Evolutionary conservation across 2,329 filamentous ascomycete species (phyloP).

Genomic region (Colletotrichum brevisporum): DNA sequence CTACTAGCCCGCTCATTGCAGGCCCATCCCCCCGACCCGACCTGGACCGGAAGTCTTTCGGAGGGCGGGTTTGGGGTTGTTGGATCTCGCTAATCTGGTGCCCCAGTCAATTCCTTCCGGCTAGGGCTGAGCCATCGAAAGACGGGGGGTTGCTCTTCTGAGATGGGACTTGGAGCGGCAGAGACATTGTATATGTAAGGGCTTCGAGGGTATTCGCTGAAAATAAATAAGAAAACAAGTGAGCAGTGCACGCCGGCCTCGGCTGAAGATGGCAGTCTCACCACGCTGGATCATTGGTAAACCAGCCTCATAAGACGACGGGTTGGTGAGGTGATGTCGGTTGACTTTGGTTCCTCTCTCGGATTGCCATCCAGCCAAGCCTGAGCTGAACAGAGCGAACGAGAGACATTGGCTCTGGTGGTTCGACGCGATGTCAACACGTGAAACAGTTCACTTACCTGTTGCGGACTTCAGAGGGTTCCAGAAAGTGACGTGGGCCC

Average conservation of each 20-base stretch:
- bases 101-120: background rate
- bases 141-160: background rate
- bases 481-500: conserved; percentile 8
- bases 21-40: no score
- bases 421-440: background rate
- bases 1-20: no score
- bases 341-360: background rate
- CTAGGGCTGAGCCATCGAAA: background rate
- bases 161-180: background rate
- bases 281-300: background rate
- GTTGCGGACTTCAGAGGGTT: conserved; percentile 7
- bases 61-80: background rate
- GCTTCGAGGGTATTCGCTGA: no score
- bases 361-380: background rate
- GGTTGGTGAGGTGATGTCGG: background rate
- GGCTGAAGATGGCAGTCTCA: no score
- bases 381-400: background rate
- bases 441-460: background rate
- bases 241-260: no score
- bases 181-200: background rate
- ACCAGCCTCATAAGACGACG: background rate
- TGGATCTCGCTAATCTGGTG: background rate
- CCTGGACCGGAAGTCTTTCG: no score
- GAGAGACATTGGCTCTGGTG: background rate
- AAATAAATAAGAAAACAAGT: no score